Evolutionary conservation across 2,329 filamentous ascomycete genomes (phyloP), one percentile per base, ranked within the genome.

Genomic region (Fusarium sp.): DNA sequence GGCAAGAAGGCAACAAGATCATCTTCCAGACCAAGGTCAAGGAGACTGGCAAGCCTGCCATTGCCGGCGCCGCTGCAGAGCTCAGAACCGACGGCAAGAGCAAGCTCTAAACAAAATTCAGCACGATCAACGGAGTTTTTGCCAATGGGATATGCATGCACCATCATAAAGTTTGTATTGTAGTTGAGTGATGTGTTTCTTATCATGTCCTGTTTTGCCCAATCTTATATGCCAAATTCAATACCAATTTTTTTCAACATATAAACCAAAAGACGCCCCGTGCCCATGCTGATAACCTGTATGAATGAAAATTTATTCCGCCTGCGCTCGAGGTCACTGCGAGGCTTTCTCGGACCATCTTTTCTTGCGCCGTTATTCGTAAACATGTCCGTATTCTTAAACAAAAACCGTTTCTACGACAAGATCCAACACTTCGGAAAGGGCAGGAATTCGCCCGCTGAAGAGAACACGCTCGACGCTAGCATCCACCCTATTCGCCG

Each of bases 1-100:
- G 94, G 94, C 94, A 92, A 84, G 93, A 97, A 75, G 91, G 90
- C 48, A 87, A 87, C 75, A 90, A 88, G 78, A 87, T 97, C 57
- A 82, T 94, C 68, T 97, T 97, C 87, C 93, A 97, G 86, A 88
- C 89, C 57, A 94, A 90, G 81, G 93, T 97, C 69, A 93, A 94
- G 83, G 94, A 97, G 87, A 97, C 94, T 56, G 94, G 94, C 75
- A 97, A 97, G 87, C 84, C 93, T 74, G 93, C 92, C 64, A 97
- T 97, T 78, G 89, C 89, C 26, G 92, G 92, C 21, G 94, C 90
- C 8, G 94, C 92, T 29, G 93, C 88, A 4, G 93, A 97, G 84
- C 84, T 97, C 72, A 76, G 91, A 28, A 73, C 73, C 10, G 67
- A 62, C 10, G 63, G 60, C 43, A 76, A 76, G 70, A 75, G 73